Conservation (phyloP, 495 filamentous ascomycete species). For the Lasiosphaeria hispida region DNA sequence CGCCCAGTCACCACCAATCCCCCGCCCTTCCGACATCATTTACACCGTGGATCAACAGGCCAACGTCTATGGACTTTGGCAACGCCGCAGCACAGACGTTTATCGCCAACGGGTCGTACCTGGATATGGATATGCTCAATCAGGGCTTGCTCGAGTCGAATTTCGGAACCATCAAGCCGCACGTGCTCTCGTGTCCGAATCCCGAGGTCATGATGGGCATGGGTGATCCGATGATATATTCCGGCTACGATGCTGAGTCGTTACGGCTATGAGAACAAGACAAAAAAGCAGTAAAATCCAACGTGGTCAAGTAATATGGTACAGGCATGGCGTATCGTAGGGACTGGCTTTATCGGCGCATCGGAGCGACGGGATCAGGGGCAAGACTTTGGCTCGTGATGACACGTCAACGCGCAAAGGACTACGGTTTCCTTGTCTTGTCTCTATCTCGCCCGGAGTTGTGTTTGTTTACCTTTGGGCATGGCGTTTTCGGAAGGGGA, state of each 20-base stretch:
- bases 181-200: constrained; percentile 42
- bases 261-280: constrained; percentile 20
- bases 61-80: constrained; percentile 30
- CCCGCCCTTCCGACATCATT: constrained; percentile 10
- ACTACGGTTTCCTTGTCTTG: too few relatives aligned
- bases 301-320: too few relatives aligned
- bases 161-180: constrained; percentile 49
- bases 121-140: constrained; percentile 44
- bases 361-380: too few relatives aligned
- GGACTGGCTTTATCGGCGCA: too few relatives aligned
- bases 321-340: too few relatives aligned
- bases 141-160: constrained; percentile 44
- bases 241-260: constrained; percentile 33
- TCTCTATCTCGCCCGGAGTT: too few relatives aligned
- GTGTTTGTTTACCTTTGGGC: too few relatives aligned
- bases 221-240: constrained; percentile 50
- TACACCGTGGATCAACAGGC: constrained; percentile 35
- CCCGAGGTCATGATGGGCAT: constrained; percentile 51
- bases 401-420: too few relatives aligned
- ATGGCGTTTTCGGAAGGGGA: too few relatives aligned
- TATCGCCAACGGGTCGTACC: constrained; percentile 19
- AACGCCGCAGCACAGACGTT: constrained; percentile 27
- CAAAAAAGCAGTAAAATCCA: too few relatives aligned
- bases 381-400: too few relatives aligned
- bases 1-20: constrained; percentile 21